A percentile compares a stretch with the other conserved stretches of the same genome.
phyloP scores from a whole-genome alignment of 202 grass and related monocot species.

The Setaria italica region DNA sequence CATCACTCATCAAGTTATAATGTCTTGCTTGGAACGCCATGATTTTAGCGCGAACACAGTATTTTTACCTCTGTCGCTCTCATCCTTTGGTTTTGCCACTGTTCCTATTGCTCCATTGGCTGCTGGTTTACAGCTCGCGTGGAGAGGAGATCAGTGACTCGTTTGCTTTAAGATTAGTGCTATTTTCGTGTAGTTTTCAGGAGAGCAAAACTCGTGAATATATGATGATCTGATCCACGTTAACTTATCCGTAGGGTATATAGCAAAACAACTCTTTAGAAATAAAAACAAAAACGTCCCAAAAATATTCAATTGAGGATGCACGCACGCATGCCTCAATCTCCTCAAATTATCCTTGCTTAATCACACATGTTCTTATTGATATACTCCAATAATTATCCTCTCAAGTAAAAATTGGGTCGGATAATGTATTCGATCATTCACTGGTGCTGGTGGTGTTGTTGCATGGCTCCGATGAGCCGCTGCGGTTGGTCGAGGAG shows the following conservation, averaged over 20 bases:
- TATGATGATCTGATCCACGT: constrained; percentile 4
- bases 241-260: constrained; percentile 31
- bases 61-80: constrained; percentile 14
- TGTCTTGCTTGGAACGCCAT: neutral
- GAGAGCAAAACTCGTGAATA: too few relatives aligned
- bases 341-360: constrained; percentile 33
- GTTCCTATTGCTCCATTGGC: constrained; percentile 17
- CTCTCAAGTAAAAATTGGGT: constrained; percentile 46
- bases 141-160: too few relatives aligned
- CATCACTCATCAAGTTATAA: constrained; percentile 8
- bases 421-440: constrained; percentile 42
- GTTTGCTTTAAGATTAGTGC: too few relatives aligned
- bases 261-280: constrained; percentile 4
- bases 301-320: constrained; percentile 10
- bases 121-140: constrained; percentile 12
- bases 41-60: neutral
- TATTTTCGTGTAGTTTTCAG: too few relatives aligned
- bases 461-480: constrained; percentile 46
- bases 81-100: constrained; percentile 34
- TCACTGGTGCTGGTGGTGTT: neutral
- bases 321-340: neutral
- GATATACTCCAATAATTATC: constrained; percentile 37
- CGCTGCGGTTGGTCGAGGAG: constrained; percentile 17
- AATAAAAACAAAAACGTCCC: neutral
- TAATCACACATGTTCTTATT: constrained; percentile 46